Conservation (phyloP, 805 yeast species). For the Lachancea cidri region DNA sequence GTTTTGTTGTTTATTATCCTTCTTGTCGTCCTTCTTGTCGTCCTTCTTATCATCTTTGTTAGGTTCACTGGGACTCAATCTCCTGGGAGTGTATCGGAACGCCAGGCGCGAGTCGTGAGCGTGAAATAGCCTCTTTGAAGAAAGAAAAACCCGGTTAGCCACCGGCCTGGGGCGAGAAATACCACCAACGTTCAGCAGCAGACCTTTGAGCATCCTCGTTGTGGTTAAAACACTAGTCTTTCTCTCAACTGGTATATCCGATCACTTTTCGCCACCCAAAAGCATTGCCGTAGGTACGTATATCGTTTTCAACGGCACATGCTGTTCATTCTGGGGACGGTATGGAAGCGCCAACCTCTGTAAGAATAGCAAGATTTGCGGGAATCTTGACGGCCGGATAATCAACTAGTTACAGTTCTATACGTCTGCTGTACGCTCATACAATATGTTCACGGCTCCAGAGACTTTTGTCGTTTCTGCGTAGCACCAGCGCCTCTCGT, state of each 20-base stretch:
- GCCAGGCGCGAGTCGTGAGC: not conserved
- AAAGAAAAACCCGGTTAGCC: not conserved
- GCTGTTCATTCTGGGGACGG: no score
- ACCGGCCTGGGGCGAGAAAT: not conserved
- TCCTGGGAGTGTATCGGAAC: not conserved
- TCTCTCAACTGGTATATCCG: not conserved
- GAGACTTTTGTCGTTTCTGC: no score
- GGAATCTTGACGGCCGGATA: no score
- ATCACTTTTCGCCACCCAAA: not conserved
- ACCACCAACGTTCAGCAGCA: not conserved
- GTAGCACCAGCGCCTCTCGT: no score
- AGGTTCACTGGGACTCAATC: conserved; percentile 2
- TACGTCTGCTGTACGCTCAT: no score
- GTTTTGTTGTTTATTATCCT: conserved; percentile 20
- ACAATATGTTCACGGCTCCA: no score
- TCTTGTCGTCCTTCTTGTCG: conserved; percentile 16
- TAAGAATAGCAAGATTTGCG: no score
- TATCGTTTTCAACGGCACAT: no score
- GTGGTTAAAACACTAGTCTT: not conserved
- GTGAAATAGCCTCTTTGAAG: not conserved
- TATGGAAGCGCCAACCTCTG: no score
- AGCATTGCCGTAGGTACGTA: no score
- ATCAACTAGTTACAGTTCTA: no score
- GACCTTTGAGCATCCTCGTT: not conserved
- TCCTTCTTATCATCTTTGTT: conserved; percentile 4